Conservation (phyloP, 2,329 filamentous ascomycete species). For the Cadophora sp. region DNA sequence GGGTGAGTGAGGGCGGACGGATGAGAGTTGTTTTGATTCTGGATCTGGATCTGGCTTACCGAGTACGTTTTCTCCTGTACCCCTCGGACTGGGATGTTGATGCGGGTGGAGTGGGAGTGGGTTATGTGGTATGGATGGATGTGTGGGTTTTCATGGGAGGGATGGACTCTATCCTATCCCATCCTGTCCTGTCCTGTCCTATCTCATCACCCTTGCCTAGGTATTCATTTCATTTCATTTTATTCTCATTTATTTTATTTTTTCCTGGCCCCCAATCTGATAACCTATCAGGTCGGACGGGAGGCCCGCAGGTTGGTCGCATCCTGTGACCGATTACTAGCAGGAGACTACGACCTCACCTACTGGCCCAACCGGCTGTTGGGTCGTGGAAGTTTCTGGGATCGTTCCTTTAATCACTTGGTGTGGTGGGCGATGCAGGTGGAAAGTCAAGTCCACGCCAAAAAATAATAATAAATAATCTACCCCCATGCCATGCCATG, state of each 20-base stretch:
- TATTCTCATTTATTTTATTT: neutral
- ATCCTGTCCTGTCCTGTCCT: too few relatives aligned
- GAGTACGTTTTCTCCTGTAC: slow-evolving; percentile 3
- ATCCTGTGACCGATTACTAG: slow-evolving; percentile 34
- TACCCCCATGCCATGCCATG: too few relatives aligned
- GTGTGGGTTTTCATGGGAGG: neutral
- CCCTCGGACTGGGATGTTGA: slow-evolving; percentile 1
- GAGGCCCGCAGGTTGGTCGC: slow-evolving; percentile 28
- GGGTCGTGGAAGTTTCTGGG: neutral
- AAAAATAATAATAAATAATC: neutral
- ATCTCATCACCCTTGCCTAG: too few relatives aligned
- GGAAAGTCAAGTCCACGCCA: neutral
- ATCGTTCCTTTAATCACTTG: slow-evolving; percentile 3
- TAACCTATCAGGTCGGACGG: neutral
- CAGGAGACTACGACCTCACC: too few relatives aligned
- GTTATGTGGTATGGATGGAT: too few relatives aligned
- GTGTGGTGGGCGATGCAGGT: slow-evolving; percentile 1
- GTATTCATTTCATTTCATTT: neutral
- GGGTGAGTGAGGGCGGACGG: slow-evolving; percentile 4
- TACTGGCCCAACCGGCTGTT: neutral
- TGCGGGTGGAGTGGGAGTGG: neutral
- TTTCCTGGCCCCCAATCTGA: too few relatives aligned
- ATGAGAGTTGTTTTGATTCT: slow-evolving; percentile 7
- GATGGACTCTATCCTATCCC: neutral
- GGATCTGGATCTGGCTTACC: slow-evolving; percentile 16